These are phyloP conservation scores for Suillus bovinus DNA, from an alignment of 768 basidiomycete species.

Conservation along the genomic window DNA sequence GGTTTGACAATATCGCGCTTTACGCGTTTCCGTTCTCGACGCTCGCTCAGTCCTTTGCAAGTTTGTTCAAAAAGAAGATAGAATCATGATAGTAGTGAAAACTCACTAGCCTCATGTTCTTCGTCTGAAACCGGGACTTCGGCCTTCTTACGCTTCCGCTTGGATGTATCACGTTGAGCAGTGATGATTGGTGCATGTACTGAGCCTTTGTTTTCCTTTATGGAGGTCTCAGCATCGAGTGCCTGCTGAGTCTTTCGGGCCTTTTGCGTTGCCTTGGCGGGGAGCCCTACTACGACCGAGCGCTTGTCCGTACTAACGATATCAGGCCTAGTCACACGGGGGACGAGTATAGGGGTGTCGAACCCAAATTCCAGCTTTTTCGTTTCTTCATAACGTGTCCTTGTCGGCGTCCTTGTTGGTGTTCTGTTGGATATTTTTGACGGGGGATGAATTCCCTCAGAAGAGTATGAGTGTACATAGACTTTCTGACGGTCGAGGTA, in stretches of 20 bases:
- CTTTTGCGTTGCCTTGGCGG: constrained; percentile 1
- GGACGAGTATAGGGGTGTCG: constrained; percentile 56
- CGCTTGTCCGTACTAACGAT: neutral
- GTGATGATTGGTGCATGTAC: neutral
- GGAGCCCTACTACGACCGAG: neutral
- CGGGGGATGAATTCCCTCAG: constrained; percentile 35
- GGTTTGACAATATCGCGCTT: constrained; percentile 56
- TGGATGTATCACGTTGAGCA: constrained; percentile 12
- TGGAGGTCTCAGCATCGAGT: neutral
- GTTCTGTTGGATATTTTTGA: constrained; percentile 9
- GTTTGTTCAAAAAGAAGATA: neutral
- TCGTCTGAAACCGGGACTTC: constrained; percentile 29
- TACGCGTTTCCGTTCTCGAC: constrained; percentile 61
- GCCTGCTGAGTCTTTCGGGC: constrained; percentile 14
- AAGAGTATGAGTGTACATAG: constrained; percentile 44
- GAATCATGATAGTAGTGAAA: neutral
- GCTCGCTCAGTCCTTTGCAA: constrained; percentile 57
- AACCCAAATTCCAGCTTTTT: constrained; percentile 37
- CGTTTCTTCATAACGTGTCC: constrained; percentile 1
- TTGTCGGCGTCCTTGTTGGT: constrained; percentile 19
- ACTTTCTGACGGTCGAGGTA: constrained; percentile 53
- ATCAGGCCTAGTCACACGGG: constrained; percentile 36
- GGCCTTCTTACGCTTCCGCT: constrained; percentile 24
- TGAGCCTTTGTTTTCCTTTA: neutral
- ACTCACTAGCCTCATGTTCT: constrained; percentile 40